A percentile compares a stretch with the other conserved stretches of the same genome.
These are phyloP conservation scores for Amaranthus tricolor DNA, from an alignment of 179 eudicot species.

Conservation along the genomic window DNA sequence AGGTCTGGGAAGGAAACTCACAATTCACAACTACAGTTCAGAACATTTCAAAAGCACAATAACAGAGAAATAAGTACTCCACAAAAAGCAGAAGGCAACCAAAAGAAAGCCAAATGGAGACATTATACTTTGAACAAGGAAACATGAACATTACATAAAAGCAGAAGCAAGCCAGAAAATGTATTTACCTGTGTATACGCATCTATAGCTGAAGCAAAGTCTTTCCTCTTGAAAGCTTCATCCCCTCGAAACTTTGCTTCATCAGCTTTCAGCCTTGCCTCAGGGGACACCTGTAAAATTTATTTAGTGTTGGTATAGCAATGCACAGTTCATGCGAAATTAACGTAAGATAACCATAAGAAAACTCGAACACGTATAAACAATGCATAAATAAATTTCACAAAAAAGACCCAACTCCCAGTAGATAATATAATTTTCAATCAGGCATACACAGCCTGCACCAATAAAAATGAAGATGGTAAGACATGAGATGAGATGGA, in stretches of 20 bases:
- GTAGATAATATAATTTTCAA: neutral
- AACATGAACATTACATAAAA: conserved; percentile 1
- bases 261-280: conserved; percentile 80
- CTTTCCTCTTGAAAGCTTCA: conserved; percentile 75
- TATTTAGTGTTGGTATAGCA: neutral
- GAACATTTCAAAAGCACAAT: neutral
- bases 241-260: conserved; percentile 85
- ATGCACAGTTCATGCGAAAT: conserved; percentile 4
- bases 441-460: neutral
- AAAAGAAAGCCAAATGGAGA: neutral
- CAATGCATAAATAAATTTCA: neutral
- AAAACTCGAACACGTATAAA: neutral
- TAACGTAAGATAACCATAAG: conserved; percentile 5
- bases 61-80: neutral
- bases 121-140: neutral
- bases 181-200: conserved; percentile 76
- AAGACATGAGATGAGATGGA: neutral
- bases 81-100: neutral
- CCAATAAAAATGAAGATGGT: neutral
- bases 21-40: neutral
- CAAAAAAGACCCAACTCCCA: neutral
- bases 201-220: conserved; percentile 62
- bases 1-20: neutral
- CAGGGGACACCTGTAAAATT: conserved; percentile 58
- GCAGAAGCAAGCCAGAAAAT: neutral